Evolutionary conservation across 352 stramenopile species (phyloP).

Genomic region (Chloridella minuta): DNA sequence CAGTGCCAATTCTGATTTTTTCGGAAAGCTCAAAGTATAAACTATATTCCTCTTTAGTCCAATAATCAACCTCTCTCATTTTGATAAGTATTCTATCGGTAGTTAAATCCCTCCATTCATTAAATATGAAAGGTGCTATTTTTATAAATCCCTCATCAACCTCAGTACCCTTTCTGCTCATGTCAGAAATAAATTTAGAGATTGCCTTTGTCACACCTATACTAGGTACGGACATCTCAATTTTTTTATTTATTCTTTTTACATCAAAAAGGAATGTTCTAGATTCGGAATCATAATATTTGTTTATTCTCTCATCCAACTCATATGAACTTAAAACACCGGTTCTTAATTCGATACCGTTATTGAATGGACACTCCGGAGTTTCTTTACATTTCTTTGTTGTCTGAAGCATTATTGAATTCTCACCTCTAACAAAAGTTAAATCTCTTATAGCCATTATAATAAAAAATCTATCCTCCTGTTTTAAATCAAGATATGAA

Average conservation of each 20-base stretch:
- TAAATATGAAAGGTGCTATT: background rate
- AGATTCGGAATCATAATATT: slow-evolving; percentile 12
- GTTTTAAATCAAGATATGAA: background rate
- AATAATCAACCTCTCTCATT: background rate
- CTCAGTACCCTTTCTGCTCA: background rate
- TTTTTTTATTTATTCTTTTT: background rate
- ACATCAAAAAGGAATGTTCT: background rate
- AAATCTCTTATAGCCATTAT: slow-evolving; percentile 9
- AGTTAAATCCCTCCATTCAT: background rate
- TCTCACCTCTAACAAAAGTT: background rate
- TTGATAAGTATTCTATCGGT: slow-evolving; percentile 1
- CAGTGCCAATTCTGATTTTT: slow-evolving; percentile 10
- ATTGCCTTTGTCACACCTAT: background rate
- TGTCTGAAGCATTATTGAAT: no score
- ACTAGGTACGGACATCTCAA: background rate
- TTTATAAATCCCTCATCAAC: background rate
- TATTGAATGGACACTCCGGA: background rate
- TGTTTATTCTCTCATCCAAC: background rate
- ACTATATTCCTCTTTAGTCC: background rate
- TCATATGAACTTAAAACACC: no score
- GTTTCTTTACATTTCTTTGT: background rate
- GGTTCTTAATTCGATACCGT: background rate
- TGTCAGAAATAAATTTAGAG: background rate
- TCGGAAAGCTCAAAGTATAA: background rate
- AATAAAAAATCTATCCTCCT: slow-evolving; percentile 12